Evolutionary conservation across 2,329 filamentous ascomycete species (phyloP).

Genomic region (Aspergillus sp.): DNA sequence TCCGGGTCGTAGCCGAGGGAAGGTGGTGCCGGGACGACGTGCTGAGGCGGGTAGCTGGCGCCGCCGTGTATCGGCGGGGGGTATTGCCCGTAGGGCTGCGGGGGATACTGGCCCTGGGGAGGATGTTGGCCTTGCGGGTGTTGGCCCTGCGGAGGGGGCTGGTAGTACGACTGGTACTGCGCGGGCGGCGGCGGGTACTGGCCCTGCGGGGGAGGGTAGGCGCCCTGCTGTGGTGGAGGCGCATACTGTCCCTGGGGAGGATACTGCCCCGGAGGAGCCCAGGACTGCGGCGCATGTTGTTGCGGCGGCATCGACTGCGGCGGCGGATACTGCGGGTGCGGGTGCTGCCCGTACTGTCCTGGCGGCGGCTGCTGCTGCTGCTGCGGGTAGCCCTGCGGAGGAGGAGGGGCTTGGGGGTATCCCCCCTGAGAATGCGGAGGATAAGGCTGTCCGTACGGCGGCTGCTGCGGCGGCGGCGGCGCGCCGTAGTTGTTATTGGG

Average conservation of each 20-base stretch:
- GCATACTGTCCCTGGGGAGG: background rate
- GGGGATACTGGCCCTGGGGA: background rate
- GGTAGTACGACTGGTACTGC: background rate
- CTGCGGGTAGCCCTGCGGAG: background rate
- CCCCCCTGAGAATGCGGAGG: background rate
- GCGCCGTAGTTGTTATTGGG: too few species aligned
- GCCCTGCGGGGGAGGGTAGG: background rate
- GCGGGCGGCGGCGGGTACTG: background rate
- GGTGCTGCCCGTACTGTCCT: background rate
- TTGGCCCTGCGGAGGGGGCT: too few species aligned
- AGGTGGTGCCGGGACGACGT: conserved; percentile 52
- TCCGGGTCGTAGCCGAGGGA: conserved; percentile 68
- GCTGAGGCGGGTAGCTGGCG: conserved; percentile 3
- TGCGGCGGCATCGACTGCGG: background rate
- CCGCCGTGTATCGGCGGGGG: background rate
- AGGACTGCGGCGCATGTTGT: background rate
- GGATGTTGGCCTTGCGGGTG: background rate
- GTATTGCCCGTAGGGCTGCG: background rate
- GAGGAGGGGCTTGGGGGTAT: background rate
- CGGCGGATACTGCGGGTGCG: background rate
- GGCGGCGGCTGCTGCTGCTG: background rate
- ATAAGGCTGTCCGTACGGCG: background rate
- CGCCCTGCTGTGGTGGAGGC: background rate
- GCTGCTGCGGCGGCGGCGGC: background rate
- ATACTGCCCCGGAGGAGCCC: background rate